Evolutionary conservation across 495 filamentous ascomycete genomes (phyloP).

Genomic region (Aspergillus panamensis): DNA sequence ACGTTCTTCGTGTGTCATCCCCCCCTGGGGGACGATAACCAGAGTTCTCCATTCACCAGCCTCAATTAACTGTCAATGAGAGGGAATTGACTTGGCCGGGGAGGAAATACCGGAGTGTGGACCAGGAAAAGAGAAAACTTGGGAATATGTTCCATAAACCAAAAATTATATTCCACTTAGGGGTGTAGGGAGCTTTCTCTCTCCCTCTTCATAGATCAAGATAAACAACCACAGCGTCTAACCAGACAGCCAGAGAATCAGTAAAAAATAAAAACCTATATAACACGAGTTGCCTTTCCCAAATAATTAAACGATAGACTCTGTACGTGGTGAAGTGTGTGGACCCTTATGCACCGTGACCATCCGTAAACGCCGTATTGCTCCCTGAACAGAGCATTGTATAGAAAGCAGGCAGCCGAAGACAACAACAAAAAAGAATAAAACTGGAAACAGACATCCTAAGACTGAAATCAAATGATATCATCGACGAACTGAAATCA

Average conservation of each 20-base stretch:
- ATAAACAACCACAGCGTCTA: not conserved
- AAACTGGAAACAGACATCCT: constrained; percentile 6
- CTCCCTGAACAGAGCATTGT: not conserved
- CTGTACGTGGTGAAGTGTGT: not conserved
- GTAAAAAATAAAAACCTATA: constrained; percentile 5
- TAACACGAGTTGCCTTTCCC: not conserved
- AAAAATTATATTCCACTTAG: not conserved
- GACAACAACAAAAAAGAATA: constrained; percentile 7
- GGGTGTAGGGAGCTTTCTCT: not conserved
- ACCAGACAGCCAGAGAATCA: constrained; percentile 10
- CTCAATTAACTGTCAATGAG: not conserved
- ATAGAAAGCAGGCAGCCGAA: not conserved
- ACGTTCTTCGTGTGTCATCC: too few species aligned
- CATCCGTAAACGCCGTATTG: constrained; percentile 1
- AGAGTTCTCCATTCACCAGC: too few species aligned
- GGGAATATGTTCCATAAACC: not conserved
- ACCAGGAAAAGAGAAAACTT: not conserved
- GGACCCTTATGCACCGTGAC: constrained; percentile 2
- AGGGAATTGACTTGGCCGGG: not conserved
- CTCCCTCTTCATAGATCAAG: not conserved
- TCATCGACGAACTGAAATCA: constrained; percentile 16
- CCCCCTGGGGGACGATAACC: too few species aligned
- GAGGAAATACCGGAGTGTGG: not conserved
- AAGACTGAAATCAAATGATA: constrained; percentile 6
- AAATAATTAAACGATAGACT: constrained; percentile 4